Conservation (phyloP, 2,329 filamentous ascomycete genomes). For the Arthrocladium fulminans region DNA sequence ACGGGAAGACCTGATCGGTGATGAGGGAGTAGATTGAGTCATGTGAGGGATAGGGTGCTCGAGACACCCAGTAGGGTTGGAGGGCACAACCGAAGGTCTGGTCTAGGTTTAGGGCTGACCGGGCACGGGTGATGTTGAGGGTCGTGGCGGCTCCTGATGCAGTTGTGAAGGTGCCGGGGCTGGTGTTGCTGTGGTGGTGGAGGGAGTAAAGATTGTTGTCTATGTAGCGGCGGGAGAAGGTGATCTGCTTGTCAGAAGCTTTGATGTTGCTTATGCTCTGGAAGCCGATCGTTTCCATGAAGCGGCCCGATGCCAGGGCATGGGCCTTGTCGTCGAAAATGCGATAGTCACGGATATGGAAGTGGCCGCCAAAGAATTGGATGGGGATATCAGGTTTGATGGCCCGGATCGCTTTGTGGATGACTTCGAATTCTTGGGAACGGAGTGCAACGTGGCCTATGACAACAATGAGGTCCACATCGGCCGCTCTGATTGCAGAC, state of each 20-base stretch:
- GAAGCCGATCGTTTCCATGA: slow-evolving; percentile 93
- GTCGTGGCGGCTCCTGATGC: slow-evolving; percentile 64
- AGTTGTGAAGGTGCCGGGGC: slow-evolving; percentile 66
- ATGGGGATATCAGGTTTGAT: slow-evolving; percentile 75
- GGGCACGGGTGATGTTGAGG: slow-evolving; percentile 57
- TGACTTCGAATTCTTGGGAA: slow-evolving; percentile 66
- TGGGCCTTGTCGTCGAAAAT: slow-evolving; percentile 70
- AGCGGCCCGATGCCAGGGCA: slow-evolving; percentile 77
- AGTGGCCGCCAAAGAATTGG: slow-evolving; percentile 84
- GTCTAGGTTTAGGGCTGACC: slow-evolving; percentile 63
- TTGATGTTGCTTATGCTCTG: slow-evolving; percentile 68
- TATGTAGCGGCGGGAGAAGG: slow-evolving; percentile 74
- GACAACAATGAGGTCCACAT: slow-evolving; percentile 79
- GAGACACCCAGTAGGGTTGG: slow-evolving; percentile 69
- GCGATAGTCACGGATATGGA: slow-evolving; percentile 76
- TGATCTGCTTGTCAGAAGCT: slow-evolving; percentile 34
- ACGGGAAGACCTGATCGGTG: slow-evolving; percentile 63
- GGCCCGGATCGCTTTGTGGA: slow-evolving; percentile 70
- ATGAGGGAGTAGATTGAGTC: slow-evolving; percentile 78
- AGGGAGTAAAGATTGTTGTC: slow-evolving; percentile 87
- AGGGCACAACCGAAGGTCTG: slow-evolving; percentile 75
- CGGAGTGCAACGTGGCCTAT: slow-evolving; percentile 76
- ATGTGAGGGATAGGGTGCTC: slow-evolving; percentile 62
- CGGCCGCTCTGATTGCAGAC: slow-evolving; percentile 65
- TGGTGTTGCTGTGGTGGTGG: slow-evolving; percentile 67